phyloP scores from a whole-genome alignment of 306 rosid genomes.

The Dalbergia cultrata region DNA sequence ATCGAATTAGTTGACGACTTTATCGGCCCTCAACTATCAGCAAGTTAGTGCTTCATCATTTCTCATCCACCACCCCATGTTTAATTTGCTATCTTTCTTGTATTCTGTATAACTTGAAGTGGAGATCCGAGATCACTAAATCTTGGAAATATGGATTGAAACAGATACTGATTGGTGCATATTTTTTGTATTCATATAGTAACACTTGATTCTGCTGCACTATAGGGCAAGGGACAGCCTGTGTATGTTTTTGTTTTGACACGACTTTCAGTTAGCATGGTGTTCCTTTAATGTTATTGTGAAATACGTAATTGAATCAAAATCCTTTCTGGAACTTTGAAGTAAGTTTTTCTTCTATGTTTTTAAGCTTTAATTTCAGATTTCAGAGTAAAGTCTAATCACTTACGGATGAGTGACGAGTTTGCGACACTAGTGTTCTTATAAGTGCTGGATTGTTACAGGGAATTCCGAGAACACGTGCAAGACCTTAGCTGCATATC shows the following conservation, averaged over 20 bases:
- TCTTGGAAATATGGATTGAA: neutral
- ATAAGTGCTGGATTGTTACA: slow-evolving; percentile 49
- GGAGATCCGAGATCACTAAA: neutral
- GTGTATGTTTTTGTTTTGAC: neutral
- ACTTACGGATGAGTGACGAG: neutral
- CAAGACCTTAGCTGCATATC: slow-evolving; percentile 79
- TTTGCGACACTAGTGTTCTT: slow-evolving; percentile 26
- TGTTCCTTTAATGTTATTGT: neutral
- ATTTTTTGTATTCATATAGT: neutral
- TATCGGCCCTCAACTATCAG: slow-evolving; percentile 89
- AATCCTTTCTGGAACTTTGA: slow-evolving; percentile 30
- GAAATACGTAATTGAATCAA: neutral
- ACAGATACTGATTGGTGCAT: neutral
- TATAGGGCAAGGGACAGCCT: neutral
- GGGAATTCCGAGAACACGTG: slow-evolving; percentile 85
- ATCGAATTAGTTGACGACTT: slow-evolving; percentile 69
- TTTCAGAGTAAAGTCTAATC: neutral
- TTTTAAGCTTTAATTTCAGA: slow-evolving; percentile 22
- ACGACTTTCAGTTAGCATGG: neutral
- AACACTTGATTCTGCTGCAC: neutral
- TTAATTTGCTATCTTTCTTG: slow-evolving; percentile 7
- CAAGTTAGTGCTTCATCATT: slow-evolving; percentile 66
- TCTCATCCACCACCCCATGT: slow-evolving; percentile 9
- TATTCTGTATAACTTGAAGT: neutral
- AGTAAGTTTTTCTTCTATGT: slow-evolving; percentile 3